A percentile compares a stretch with the other conserved stretches of the same genome.
phyloP scores from a whole-genome alignment of 208 protist species.

The Leishmania guyanensis region DNA sequence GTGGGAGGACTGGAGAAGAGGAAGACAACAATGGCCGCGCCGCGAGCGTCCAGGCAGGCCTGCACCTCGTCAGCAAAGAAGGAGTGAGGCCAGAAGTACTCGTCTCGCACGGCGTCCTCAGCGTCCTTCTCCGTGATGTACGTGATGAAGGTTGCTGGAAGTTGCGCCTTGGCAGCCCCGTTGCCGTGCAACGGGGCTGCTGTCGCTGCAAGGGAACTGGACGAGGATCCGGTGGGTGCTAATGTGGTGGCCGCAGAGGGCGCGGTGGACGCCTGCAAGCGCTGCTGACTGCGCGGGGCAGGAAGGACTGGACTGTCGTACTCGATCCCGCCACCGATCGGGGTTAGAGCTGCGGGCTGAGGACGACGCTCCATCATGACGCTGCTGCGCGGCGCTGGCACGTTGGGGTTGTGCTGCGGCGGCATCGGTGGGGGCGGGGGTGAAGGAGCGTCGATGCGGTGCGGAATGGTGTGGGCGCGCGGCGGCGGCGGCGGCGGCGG shows the following conservation, averaged over 20 bases:
- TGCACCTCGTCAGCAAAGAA: slow-evolving; percentile 47
- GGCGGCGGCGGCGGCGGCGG: slow-evolving; percentile 33
- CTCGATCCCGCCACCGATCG: slow-evolving; percentile 26
- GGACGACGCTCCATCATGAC: slow-evolving; percentile 16
- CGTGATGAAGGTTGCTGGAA: slow-evolving; percentile 40
- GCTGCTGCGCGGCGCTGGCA: slow-evolving; percentile 34
- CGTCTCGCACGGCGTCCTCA: slow-evolving; percentile 47
- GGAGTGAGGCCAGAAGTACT: slow-evolving; percentile 47
- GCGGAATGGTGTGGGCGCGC: slow-evolving; percentile 20
- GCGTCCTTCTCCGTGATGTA: slow-evolving; percentile 50
- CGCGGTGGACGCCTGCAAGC: slow-evolving; percentile 12
- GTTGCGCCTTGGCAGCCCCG: slow-evolving; percentile 13
- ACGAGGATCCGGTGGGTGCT: not conserved
- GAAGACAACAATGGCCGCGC: slow-evolving; percentile 40
- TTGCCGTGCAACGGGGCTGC: slow-evolving; percentile 13
- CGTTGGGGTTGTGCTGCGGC: slow-evolving; percentile 21
- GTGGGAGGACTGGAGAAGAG: slow-evolving; percentile 40
- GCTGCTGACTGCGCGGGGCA: slow-evolving; percentile 28
- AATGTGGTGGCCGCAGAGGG: not conserved
- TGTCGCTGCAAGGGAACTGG: slow-evolving; percentile 2
- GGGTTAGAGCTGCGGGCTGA: slow-evolving; percentile 20
- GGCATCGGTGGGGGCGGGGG: slow-evolving; percentile 12
- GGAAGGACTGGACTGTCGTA: slow-evolving; percentile 23
- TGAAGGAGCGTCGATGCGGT: slow-evolving; percentile 25
- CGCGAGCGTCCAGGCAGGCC: slow-evolving; percentile 36